A percentile compares a stretch with the other conserved stretches of the same genome.
Evolutionary conservation across 176 grass and related monocot species (phyloP).

Genomic region (Hsuehochloa calcarea): DNA sequence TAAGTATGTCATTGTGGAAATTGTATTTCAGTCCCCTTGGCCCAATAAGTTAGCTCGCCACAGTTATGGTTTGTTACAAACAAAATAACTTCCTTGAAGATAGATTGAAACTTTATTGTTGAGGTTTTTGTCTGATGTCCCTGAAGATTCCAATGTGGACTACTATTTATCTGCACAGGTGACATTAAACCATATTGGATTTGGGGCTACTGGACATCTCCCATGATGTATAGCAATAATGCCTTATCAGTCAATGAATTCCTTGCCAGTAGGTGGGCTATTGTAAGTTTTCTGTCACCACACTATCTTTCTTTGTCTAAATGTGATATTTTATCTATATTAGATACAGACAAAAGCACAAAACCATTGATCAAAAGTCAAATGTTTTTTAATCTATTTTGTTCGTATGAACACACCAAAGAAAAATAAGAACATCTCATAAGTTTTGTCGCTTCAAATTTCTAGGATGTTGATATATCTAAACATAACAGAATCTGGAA

Average conservation of each 20-base stretch:
- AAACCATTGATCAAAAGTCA: neutral
- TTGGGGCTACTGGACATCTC: constrained; percentile 63
- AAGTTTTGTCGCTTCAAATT: constrained; percentile 8
- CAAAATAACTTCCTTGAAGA: neutral
- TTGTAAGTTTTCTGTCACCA: constrained; percentile 15
- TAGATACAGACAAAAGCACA: neutral
- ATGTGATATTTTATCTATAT: neutral
- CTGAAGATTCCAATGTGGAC: neutral
- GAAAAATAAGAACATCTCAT: neutral
- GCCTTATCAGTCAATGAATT: constrained; percentile 66
- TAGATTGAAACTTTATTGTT: neutral
- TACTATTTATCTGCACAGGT: neutral
- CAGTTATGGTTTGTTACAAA: neutral
- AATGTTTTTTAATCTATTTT: neutral
- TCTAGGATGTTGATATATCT: neutral
- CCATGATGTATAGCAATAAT: constrained; percentile 57
- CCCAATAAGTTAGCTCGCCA: neutral
- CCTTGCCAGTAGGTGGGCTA: constrained; percentile 47
- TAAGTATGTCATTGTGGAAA: constrained; percentile 4
- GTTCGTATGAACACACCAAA: neutral
- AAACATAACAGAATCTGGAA: neutral
- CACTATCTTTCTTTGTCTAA: neutral
- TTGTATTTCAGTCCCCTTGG: neutral
- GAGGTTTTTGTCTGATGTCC: neutral
- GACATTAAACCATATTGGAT: constrained; percentile 51